Conservation (phyloP, 345 rosid species). For the Salix purpurea region DNA sequence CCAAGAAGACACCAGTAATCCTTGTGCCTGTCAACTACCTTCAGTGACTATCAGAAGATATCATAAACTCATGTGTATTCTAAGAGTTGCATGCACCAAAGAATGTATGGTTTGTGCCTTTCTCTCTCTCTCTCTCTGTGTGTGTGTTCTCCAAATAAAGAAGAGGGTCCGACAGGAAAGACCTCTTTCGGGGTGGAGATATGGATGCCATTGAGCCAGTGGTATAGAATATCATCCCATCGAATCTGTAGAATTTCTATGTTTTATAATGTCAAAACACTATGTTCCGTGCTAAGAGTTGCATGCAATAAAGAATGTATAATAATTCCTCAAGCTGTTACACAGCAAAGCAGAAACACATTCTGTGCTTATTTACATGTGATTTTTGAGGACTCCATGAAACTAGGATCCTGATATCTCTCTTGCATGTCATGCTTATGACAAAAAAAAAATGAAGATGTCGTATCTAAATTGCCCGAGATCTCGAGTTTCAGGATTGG, state of each 20-base stretch:
- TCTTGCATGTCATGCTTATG: not conserved
- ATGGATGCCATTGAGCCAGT: not conserved
- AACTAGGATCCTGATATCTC: not conserved
- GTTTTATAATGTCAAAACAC: too few species aligned
- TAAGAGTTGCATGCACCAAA: not conserved
- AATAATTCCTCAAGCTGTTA: too few species aligned
- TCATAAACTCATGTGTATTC: not conserved
- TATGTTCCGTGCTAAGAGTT: too few species aligned
- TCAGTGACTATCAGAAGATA: too few species aligned
- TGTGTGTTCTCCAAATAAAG: too few species aligned
- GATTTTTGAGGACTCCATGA: too few species aligned
- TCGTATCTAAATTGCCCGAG: too few species aligned
- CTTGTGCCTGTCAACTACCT: not conserved
- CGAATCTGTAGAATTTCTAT: too few species aligned
- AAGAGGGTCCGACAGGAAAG: too few species aligned
- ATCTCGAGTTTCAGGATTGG: not conserved
- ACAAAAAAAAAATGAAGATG: not conserved
- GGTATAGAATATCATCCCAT: not conserved
- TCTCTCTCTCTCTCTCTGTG: too few species aligned
- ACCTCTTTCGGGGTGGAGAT: not conserved
- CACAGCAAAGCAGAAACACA: too few species aligned
- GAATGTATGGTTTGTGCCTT: not conserved
- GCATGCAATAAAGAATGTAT: too few species aligned
- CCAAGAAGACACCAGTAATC: constrained; percentile 37
- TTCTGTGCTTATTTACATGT: not conserved